phyloP scores from a whole-genome alignment of 257 asterid species.

The Cinchona pubescens region DNA sequence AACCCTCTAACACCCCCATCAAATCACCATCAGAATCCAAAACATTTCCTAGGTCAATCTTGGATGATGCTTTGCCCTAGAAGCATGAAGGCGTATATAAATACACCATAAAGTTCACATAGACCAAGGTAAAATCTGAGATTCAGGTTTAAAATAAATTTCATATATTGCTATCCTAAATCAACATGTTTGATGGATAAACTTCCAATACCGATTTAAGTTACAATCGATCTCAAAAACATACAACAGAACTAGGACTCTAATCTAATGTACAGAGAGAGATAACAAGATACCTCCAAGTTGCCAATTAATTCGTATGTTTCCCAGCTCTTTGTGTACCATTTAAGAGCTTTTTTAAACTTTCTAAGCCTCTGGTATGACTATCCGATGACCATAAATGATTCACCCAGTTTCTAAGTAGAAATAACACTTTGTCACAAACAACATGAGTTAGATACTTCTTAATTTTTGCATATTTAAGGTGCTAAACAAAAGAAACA shows the following conservation, averaged over 20 bases:
- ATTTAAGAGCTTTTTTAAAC: constrained; percentile 63
- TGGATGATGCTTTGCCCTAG: constrained; percentile 91
- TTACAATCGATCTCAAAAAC: not conserved
- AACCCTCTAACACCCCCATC: constrained; percentile 73
- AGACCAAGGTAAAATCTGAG: not conserved
- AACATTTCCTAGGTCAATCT: constrained; percentile 73
- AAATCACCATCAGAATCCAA: constrained; percentile 74
- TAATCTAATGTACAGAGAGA: not conserved
- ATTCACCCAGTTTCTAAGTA: constrained; percentile 80
- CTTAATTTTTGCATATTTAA: constrained; percentile 67
- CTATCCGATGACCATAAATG: constrained; percentile 80
- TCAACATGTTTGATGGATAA: not conserved
- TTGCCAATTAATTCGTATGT: constrained; percentile 62
- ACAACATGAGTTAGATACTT: constrained; percentile 61
- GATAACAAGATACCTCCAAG: constrained; percentile 64
- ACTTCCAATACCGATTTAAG: not conserved
- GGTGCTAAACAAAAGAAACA: constrained; percentile 48
- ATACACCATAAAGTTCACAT: constrained; percentile 9
- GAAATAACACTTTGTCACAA: constrained; percentile 80
- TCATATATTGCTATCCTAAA: not conserved
- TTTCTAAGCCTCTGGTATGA: constrained; percentile 71
- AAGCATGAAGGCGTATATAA: constrained; percentile 26
- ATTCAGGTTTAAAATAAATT: not conserved
- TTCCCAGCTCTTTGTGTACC: constrained; percentile 82
- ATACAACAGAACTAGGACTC: not conserved